Conservation (phyloP, 306 rosid genomes). For the Dicorynia guianensis region DNA sequence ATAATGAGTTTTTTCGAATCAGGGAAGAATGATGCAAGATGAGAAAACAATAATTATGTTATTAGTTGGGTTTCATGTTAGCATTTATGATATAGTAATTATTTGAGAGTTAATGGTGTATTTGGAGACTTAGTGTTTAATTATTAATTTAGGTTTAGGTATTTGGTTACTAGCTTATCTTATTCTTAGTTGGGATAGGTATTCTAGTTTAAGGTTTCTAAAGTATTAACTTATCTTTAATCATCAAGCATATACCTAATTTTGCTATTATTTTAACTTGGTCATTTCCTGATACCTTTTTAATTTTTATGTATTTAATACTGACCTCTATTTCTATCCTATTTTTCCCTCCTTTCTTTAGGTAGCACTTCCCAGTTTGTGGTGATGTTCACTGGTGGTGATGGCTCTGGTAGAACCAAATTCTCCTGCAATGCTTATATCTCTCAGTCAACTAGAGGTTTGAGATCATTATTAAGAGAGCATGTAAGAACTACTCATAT, state of each 20-base stretch:
- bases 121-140: too few species aligned
- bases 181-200: too few species aligned
- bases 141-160: too few species aligned
- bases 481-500: conserved; percentile 62
- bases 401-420: conserved; percentile 57
- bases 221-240: too few species aligned
- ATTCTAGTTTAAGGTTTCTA: too few species aligned
- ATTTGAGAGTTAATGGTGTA: too few species aligned
- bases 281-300: conserved; percentile 30
- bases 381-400: conserved; percentile 81
- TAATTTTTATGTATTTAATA: conserved; percentile 22
- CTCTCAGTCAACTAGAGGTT: conserved; percentile 84
- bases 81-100: too few species aligned
- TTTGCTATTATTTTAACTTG: conserved; percentile 20
- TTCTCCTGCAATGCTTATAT: conserved; percentile 68
- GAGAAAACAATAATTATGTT: too few species aligned
- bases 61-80: too few species aligned
- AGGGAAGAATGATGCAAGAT: too few species aligned
- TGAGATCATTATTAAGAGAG: conserved; percentile 79
- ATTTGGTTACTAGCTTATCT: too few species aligned
- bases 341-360: conserved; percentile 34
- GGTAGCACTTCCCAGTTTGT: conserved; percentile 88
- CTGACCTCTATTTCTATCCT: conserved; percentile 15
- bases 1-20: too few species aligned
- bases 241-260: conserved; percentile 25